Conservation (phyloP, 108 stramenopile genomes). For the Nannochloropsis salina region DNA sequence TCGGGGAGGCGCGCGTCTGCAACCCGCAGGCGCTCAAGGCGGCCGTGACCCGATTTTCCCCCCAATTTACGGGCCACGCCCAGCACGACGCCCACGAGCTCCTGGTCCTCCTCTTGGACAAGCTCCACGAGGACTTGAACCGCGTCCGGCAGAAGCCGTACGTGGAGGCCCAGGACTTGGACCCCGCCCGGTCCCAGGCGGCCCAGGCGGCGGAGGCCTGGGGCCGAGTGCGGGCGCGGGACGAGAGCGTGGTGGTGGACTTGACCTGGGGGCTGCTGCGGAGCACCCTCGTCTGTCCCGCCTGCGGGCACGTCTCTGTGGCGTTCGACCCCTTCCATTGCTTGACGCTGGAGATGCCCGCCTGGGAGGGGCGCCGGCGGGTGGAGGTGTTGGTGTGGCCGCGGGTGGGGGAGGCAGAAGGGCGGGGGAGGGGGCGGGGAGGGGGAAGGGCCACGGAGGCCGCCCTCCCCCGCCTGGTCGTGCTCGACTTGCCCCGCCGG, state of each 20-base stretch:
- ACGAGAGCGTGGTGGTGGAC: conserved; percentile 42
- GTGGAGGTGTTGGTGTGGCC: conserved; percentile 1
- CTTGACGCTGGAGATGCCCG: not conserved
- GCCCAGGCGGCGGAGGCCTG: conserved; percentile 38
- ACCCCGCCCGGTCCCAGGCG: conserved; percentile 34
- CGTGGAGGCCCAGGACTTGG: conserved; percentile 55
- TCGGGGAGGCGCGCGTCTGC: conserved; percentile 30
- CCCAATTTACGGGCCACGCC: conserved; percentile 87
- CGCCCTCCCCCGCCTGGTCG: not conserved
- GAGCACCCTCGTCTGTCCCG: conserved; percentile 45
- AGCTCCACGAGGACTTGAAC: conserved; percentile 96
- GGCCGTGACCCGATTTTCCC: conserved; percentile 61
- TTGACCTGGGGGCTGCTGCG: conserved; percentile 39
- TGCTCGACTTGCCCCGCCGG: not conserved
- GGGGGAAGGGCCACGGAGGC: too few relatives aligned
- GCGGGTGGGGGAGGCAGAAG: not conserved
- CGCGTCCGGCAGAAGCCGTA: conserved; percentile 88
- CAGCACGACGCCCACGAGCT: conserved; percentile 99
- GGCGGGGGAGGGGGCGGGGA: not conserved
- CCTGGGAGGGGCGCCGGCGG: not conserved
- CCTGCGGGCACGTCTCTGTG: conserved; percentile 30
- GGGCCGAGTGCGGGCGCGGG: conserved; percentile 33
- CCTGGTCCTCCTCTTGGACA: conserved; percentile 81
- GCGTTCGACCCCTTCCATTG: not conserved
- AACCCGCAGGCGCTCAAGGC: conserved; percentile 65